phyloP scores from a whole-genome alignment of 2,329 filamentous ascomycete species.

The Lachnellula arida region DNA sequence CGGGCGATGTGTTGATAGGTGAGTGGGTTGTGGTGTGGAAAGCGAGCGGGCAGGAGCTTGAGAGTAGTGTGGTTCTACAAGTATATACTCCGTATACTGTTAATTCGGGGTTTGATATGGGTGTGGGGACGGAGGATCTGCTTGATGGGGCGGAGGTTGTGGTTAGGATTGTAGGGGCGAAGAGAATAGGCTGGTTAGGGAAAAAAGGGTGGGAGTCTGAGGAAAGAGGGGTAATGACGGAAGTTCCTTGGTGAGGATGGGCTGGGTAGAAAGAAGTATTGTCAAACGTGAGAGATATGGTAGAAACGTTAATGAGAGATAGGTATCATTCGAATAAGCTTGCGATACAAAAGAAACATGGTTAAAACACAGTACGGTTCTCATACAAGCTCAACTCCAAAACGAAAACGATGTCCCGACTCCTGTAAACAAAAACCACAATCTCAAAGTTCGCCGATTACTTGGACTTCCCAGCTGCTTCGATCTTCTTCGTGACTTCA shows the following conservation, averaged over 20 bases:
- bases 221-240: slow-evolving; percentile 19
- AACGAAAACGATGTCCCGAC: neutral
- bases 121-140: slow-evolving; percentile 21
- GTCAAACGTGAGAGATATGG: neutral
- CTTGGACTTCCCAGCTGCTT: slow-evolving; percentile 4
- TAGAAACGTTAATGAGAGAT: too few relatives aligned
- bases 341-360: too few relatives aligned
- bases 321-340: too few relatives aligned
- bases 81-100: too few relatives aligned
- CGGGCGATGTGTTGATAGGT: too few relatives aligned
- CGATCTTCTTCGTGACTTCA: slow-evolving; percentile 6
- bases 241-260: slow-evolving; percentile 24
- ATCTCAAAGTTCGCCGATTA: neutral
- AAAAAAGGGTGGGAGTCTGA: slow-evolving; percentile 26
- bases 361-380: neutral
- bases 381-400: neutral
- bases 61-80: too few relatives aligned
- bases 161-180: slow-evolving; percentile 15
- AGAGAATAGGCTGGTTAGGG: slow-evolving; percentile 15
- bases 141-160: slow-evolving; percentile 27
- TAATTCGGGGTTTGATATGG: slow-evolving; percentile 26
- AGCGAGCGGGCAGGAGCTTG: too few relatives aligned
- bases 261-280: neutral
- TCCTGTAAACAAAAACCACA: neutral
- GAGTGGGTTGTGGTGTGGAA: too few relatives aligned